phyloP scores from a whole-genome alignment of 2,329 filamentous ascomycete species.

The Paraphoma chrysanthemicola region DNA sequence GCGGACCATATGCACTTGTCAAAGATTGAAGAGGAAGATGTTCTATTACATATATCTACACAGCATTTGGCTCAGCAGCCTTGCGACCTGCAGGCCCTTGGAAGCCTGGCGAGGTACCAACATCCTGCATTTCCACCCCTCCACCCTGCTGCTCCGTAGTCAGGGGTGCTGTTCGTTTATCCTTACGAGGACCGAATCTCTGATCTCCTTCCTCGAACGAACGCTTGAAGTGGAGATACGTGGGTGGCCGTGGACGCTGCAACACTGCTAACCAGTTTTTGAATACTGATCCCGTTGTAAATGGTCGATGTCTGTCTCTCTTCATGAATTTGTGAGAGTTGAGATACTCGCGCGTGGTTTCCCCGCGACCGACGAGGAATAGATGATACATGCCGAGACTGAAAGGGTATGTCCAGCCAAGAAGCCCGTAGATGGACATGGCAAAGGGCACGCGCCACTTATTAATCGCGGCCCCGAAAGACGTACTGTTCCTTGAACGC shows the following conservation, averaged over 20 bases:
- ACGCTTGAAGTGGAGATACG: constrained; percentile 86
- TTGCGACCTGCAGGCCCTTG: constrained; percentile 40
- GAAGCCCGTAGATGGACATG: constrained; percentile 81
- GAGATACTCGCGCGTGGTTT: constrained; percentile 95
- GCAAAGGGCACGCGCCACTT: constrained; percentile 83
- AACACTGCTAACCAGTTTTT: constrained; percentile 85
- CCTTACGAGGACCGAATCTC: constrained; percentile 71
- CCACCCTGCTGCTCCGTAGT: constrained; percentile 60
- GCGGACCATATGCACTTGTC: no score
- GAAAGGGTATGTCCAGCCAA: constrained; percentile 80
- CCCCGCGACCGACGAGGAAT: constrained; percentile 87
- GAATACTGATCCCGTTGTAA: constrained; percentile 76
- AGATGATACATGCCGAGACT: constrained; percentile 88
- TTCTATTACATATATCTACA: constrained; percentile 7
- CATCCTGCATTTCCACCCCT: constrained; percentile 74
- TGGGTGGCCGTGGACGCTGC: constrained; percentile 82
- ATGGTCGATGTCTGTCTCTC: constrained; percentile 88
- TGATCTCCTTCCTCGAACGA: constrained; percentile 82
- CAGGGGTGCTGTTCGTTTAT: constrained; percentile 58
- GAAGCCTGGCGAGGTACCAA: constrained; percentile 36
- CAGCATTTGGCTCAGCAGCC: constrained; percentile 16
- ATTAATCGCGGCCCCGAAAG: constrained; percentile 72
- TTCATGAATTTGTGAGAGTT: constrained; percentile 95
- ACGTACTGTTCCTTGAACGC: constrained; percentile 66
- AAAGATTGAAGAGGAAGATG: neutral